Evolutionary conservation across 306 rosid genomes (phyloP), one percentile per base, ranked within the genome.

Genomic region (Alnus glutinosa): DNA sequence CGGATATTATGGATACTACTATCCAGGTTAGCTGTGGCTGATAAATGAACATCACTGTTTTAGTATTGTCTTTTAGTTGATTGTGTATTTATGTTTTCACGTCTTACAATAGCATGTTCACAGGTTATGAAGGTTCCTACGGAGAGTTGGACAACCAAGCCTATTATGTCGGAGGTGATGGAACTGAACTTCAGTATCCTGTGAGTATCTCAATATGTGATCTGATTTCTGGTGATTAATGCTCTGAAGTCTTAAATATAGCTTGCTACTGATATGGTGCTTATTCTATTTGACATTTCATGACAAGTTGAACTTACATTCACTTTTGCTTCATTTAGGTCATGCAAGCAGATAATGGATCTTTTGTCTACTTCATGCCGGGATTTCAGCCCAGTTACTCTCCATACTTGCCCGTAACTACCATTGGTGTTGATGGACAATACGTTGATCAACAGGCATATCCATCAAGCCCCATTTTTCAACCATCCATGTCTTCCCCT

Each of bases 271-370:
- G 10, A 30, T 28, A 28, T n/a, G n/a, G 0, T 18, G 68, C 55
- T 28, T 64, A 72, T 62, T 32, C 15, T 18, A 9, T 72, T 68
- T 15, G 50, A 28, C 73, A 18, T 14, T 76, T 54, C 11, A 18
- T 50, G 13, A 37, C 71, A 70, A 55, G 49, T 23, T 54, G 55
- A 75, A 44, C 87, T 66, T 75, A 76, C 48, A 70, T 47, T 77
- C 64, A 32, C 72, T 71, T 73, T 89, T 80, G 77, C 80, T 79
- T 75, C 76, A 73, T 85, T 83, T 88, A 92, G 97, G 96, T 90
- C 87, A 68, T 88, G 92, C 97, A 88, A 87, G 92, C 94, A 76
- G 97, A 92, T 88, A 87, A 87, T 84, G 96, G 94, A 79, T 90
- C 93, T 82, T 88, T 83, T 85, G 89, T 81, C 86, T 89, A 89